Evolutionary conservation across 2,329 filamentous ascomycete genomes (phyloP).

Genomic region (Penicillium italicum): DNA sequence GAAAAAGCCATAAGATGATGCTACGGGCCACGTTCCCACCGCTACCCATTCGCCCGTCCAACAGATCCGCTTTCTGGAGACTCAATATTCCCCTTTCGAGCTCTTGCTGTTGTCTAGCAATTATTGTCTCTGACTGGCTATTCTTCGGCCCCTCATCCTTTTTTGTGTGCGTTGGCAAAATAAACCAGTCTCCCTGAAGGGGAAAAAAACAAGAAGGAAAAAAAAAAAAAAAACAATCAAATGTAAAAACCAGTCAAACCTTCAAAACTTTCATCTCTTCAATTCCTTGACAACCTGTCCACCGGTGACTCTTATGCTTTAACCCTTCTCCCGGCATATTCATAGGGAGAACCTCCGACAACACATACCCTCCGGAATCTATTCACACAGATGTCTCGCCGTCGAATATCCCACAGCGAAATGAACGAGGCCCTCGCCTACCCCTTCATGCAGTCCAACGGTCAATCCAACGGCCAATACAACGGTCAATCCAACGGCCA

Average conservation of each 20-base stretch:
- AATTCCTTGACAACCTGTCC: not conserved
- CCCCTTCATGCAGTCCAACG: constrained; percentile 28
- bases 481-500: constrained; percentile 17
- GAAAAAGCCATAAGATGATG: not conserved
- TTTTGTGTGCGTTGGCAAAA: constrained; percentile 16
- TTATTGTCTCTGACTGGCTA: constrained; percentile 15
- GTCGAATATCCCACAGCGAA: constrained; percentile 38
- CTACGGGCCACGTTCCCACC: constrained; percentile 7
- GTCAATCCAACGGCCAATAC: constrained; percentile 9
- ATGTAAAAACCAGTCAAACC: not conserved
- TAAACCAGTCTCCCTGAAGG: not conserved
- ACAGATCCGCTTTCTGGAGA: constrained; percentile 16
- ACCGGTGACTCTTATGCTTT: not conserved
- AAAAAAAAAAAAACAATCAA: not conserved
- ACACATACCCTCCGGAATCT: constrained; percentile 4
- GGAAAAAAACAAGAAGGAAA: constrained; percentile 11
- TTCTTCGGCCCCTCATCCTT: constrained; percentile 12
- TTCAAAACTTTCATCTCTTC: not conserved
- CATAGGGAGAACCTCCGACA: constrained; percentile 4
- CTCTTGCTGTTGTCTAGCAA: constrained; percentile 12
- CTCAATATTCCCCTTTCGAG: constrained; percentile 18
- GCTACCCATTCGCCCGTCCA: constrained; percentile 5
- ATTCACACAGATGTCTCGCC: constrained; percentile 31
- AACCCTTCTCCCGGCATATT: constrained; percentile 3
- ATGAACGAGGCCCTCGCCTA: constrained; percentile 37